Base-by-base conservation (phyloP, 495 filamentous ascomycete species). In the Trichoderma parareesei region DNA sequence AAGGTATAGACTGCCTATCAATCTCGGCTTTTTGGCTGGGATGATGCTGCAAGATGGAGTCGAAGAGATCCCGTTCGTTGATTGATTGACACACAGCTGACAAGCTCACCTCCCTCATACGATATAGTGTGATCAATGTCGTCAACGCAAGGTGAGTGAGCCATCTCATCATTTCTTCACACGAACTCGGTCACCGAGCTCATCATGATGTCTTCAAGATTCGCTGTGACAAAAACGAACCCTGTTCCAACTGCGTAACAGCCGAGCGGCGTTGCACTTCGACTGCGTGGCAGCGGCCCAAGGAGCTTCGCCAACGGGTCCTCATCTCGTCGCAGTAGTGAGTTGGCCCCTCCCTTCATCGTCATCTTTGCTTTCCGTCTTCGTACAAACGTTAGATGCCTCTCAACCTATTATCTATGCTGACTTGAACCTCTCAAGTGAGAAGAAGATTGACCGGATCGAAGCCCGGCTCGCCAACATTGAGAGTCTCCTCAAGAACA, bases 291-390 rank as follows among this genome's bases (percentile, higher is more conserved):
- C 85, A 84, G 68, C 83, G 82, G 65, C 79, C 82, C 33, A 78
- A 78, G 64, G 85, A 87, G 70, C 76, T 78, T 46, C 78, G 84
- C 16, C 85, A 87, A 68, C 77, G 87, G 40, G 84, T 90, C 8
- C 72, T 89, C 53, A 88, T 90, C 64, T 88, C 86, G 4, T 82
- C 82, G 67, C 84, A 89, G 77, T 90, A 90, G 87, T 88, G 78
- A 71, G 78, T 65, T 13, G 20, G n/a, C 14, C 20, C n/a, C 7
- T 16, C 14, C 43, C 14, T 3, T 46, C 7, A n/a, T 46, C 14
- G 11, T 16, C 14, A 46, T 16, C 43, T 5, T 3, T 46, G 4
- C 43, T 46, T 10, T 13, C 43, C 16, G 9, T 46, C 40, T 41
- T 41, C 40, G 10, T 41, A 41, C 10, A 10, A 41, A 41, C 4